phyloP scores from a whole-genome alignment of 1,284 basidiomycete genomes.

The Trametes hirsuta region DNA sequence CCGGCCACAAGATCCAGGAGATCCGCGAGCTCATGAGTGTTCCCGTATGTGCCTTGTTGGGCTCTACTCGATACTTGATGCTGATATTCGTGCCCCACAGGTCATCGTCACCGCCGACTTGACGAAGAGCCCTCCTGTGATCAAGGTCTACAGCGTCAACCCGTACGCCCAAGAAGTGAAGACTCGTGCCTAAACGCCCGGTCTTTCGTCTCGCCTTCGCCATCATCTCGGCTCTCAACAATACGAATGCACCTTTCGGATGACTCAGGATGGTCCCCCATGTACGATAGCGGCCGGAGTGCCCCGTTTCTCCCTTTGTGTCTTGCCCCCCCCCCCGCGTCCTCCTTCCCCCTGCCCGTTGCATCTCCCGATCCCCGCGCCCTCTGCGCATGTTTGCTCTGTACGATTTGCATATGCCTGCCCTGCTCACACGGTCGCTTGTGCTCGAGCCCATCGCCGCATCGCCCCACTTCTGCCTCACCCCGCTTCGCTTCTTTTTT shows the following conservation, averaged over 20 bases:
- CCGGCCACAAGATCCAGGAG: constrained; percentile 91
- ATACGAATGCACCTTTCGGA: constrained; percentile 6
- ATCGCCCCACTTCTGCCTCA: not conserved
- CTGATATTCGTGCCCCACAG: constrained; percentile 40
- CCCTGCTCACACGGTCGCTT: constrained; percentile 9
- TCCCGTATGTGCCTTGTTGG: constrained; percentile 60
- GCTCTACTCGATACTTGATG: not conserved
- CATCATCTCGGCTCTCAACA: not conserved
- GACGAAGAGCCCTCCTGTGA: constrained; percentile 92
- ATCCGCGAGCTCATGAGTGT: constrained; percentile 89
- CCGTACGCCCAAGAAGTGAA: constrained; percentile 68
- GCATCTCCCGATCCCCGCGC: not conserved
- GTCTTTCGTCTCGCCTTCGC: not conserved
- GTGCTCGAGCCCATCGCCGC: constrained; percentile 2
- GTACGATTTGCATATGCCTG: constrained; percentile 12
- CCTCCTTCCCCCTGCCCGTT: not conserved
- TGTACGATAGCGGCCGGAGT: constrained; percentile 27
- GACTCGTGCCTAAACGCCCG: constrained; percentile 26
- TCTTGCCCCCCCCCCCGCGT: not conserved
- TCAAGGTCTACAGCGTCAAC: constrained; percentile 91
- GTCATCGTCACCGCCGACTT: constrained; percentile 93
- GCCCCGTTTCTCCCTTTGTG: constrained; percentile 4
- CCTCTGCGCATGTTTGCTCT: not conserved
- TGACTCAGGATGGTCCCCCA: constrained; percentile 13
- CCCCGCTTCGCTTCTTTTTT: not conserved